phyloP scores from a whole-genome alignment of 2,329 filamentous ascomycete species.

The Onygena corvina region DNA sequence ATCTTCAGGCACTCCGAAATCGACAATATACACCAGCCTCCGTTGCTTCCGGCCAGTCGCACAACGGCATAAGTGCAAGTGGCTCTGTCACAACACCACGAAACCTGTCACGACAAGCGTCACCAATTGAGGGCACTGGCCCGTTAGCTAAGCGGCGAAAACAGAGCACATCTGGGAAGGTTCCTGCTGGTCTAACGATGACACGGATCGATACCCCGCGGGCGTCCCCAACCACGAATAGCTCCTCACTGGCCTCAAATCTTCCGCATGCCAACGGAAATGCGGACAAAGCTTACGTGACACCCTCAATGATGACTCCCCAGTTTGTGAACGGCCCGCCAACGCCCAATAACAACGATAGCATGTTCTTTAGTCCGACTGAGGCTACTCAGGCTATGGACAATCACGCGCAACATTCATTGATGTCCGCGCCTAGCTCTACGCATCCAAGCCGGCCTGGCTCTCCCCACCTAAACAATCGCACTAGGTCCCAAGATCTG shows the following conservation, averaged over 20 bases:
- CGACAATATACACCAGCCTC: conserved; percentile 35
- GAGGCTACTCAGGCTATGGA: conserved; percentile 55
- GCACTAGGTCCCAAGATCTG: conserved; percentile 30
- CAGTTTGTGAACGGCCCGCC: conserved; percentile 50
- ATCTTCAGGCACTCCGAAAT: conserved; percentile 49
- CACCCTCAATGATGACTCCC: conserved; percentile 31
- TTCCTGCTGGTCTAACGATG: conserved; percentile 68
- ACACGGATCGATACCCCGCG: conserved; percentile 57
- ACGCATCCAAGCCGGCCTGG: conserved; percentile 65
- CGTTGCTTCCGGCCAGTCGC: conserved; percentile 30
- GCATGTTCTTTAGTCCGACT: conserved; percentile 44
- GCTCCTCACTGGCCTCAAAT: conserved; percentile 34
- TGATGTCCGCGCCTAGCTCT: conserved; percentile 62
- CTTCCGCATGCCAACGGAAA: conserved; percentile 26
- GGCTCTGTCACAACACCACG: conserved; percentile 45
- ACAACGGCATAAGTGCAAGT: conserved; percentile 28
- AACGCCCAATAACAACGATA: conserved; percentile 55
- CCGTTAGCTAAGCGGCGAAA: conserved; percentile 72
- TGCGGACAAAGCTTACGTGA: conserved; percentile 37
- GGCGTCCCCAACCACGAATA: conserved; percentile 30
- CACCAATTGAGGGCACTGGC: conserved; percentile 52
- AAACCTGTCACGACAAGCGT: conserved; percentile 60
- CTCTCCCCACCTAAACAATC: conserved; percentile 43
- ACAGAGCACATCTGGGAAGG: conserved; percentile 54
- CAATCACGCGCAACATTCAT: conserved; percentile 48